Conservation (phyloP, 805 yeast species). For the Starmerella riodocensis region DNA sequence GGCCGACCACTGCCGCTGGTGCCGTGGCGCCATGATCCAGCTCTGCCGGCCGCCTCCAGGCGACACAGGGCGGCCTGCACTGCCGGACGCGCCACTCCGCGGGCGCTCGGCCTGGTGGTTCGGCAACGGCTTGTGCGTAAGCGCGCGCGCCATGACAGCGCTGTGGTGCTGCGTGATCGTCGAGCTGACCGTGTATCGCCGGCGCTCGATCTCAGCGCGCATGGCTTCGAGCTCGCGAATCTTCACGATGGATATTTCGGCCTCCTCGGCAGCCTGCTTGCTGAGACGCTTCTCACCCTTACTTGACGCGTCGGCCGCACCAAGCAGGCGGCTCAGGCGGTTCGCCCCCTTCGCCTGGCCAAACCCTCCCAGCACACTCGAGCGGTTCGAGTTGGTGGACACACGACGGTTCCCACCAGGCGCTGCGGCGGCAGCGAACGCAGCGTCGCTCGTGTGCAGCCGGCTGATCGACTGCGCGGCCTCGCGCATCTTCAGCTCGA, state of each 20-base stretch:
- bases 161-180: slow-evolving; percentile 20
- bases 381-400: not conserved
- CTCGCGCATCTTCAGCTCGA: slow-evolving; percentile 22
- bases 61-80: slow-evolving; percentile 1
- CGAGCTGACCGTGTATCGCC: slow-evolving; percentile 12
- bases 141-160: slow-evolving; percentile 18
- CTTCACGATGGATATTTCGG: slow-evolving; percentile 10
- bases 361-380: not conserved
- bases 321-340: slow-evolving; percentile 2
- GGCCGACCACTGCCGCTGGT: slow-evolving; percentile 9
- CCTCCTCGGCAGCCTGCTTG: slow-evolving; percentile 22
- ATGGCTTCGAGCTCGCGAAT: slow-evolving; percentile 15
- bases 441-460: slow-evolving; percentile 11
- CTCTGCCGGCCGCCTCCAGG: slow-evolving; percentile 10
- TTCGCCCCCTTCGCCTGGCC: not conserved
- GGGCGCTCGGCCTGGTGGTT: slow-evolving; percentile 15
- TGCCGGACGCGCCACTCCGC: slow-evolving; percentile 8
- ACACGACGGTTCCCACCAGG: not conserved
- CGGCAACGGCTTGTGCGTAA: slow-evolving; percentile 16
- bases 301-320: not conserved
- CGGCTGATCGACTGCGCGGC: slow-evolving; percentile 20
- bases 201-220: slow-evolving; percentile 9
- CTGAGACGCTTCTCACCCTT: slow-evolving; percentile 17
- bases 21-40: slow-evolving; percentile 13
- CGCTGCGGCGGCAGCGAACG: not conserved